A percentile compares a stretch with the other conserved stretches of the same genome.
These are phyloP conservation scores for Aureobasidium sp. DNA, from an alignment of 2,329 filamentous ascomycete species.

Conservation along the genomic window DNA sequence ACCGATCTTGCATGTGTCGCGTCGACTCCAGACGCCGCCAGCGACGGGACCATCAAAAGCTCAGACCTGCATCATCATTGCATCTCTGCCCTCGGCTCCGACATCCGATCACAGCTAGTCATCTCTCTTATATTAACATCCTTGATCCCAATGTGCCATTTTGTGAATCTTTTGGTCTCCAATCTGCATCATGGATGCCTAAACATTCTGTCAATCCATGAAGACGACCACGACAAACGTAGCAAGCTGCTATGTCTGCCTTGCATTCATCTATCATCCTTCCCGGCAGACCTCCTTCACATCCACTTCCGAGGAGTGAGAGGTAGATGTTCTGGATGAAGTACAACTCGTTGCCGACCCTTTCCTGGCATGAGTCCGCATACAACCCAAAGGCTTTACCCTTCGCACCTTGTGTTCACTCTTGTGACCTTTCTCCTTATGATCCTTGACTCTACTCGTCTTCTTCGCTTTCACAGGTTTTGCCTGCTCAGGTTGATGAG, in stretches of 20 bases:
- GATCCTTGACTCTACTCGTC: neutral
- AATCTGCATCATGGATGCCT: no score
- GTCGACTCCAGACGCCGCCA: neutral
- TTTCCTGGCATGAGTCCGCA: neutral
- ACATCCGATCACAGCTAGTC: neutral
- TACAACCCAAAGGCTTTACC: neutral
- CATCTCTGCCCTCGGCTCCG: constrained; percentile 5
- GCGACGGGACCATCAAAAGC: neutral
- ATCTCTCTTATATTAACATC: neutral
- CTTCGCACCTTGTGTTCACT: neutral
- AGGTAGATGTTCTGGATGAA: neutral
- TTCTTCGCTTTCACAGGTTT: neutral
- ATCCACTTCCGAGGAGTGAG: neutral
- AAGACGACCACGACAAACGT: neutral
- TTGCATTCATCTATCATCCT: neutral
- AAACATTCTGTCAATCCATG: no score
- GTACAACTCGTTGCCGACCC: neutral
- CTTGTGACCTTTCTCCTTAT: neutral
- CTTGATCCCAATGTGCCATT: no score
- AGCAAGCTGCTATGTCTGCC: neutral
- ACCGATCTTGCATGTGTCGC: constrained; percentile 5
- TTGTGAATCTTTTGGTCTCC: no score
- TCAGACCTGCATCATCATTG: constrained; percentile 4
- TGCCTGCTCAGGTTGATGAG: neutral
- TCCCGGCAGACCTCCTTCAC: neutral